These are phyloP conservation scores for Cordyceps javanica DNA, from an alignment of 2,329 filamentous ascomycete genomes.

Conservation along the genomic window DNA sequence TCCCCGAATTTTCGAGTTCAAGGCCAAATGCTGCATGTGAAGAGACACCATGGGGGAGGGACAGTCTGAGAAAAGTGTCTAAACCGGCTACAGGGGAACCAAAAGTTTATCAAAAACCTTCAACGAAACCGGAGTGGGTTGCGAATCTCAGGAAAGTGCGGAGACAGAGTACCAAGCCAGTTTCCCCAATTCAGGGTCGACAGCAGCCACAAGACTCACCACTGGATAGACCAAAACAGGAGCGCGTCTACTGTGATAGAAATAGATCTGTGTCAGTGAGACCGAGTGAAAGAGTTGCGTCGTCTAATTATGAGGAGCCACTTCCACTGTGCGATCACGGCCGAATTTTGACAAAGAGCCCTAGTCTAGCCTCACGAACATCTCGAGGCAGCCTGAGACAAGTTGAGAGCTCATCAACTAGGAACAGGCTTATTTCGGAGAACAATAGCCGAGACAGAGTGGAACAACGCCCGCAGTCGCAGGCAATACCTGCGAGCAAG, in stretches of 20 bases:
- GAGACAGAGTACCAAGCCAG: not conserved
- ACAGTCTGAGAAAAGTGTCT: conserved; percentile 2
- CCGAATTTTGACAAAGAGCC: not conserved
- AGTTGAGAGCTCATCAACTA: not conserved
- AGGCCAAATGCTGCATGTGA: not conserved
- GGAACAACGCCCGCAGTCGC: not conserved
- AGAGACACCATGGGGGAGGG: conserved; percentile 6
- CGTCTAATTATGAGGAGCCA: conserved; percentile 4
- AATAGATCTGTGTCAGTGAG: conserved; percentile 9
- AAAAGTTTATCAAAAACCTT: not conserved
- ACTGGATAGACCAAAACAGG: not conserved
- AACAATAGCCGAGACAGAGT: not conserved
- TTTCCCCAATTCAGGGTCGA: not conserved
- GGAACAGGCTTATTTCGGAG: not conserved
- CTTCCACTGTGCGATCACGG: not conserved
- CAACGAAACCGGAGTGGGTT: conserved; percentile 6
- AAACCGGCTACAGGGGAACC: not conserved
- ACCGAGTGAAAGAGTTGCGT: conserved; percentile 2
- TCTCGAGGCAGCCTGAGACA: not conserved
- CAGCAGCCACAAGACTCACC: not conserved
- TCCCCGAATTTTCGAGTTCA: not conserved
- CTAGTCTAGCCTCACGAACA: not conserved
- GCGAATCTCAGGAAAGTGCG: conserved; percentile 1
- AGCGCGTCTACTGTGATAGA: conserved; percentile 8
- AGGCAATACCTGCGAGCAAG: not conserved